Evolutionary conservation across 306 rosid genomes (phyloP).

Genomic region (Cucurbita moschata): DNA sequence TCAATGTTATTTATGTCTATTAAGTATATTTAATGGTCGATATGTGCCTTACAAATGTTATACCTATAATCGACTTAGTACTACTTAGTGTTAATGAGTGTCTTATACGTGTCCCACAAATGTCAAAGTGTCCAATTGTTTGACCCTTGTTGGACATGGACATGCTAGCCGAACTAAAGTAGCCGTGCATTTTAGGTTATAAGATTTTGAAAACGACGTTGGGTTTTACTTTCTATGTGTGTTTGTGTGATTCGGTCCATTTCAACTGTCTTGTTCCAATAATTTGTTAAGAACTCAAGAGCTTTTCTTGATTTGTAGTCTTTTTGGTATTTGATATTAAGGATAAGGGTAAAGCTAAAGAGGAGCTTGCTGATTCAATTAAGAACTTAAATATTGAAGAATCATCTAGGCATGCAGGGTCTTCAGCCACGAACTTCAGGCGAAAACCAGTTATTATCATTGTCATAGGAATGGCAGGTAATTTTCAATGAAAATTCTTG

Average conservation of each 20-base stretch:
- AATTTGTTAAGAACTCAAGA: background rate
- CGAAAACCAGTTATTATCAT: constrained; percentile 70
- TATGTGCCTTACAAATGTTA: too few relatives aligned
- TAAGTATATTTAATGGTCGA: too few relatives aligned
- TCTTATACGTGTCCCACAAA: too few relatives aligned
- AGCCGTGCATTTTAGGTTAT: background rate
- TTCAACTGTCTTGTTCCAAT: background rate
- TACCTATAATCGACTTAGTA: too few relatives aligned
- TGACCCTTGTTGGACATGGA: too few relatives aligned
- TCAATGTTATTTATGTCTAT: too few relatives aligned
- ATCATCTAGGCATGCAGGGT: constrained; percentile 33
- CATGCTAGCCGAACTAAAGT: too few relatives aligned
- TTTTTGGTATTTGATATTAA: constrained; percentile 13
- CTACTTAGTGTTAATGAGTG: too few relatives aligned
- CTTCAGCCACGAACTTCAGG: constrained; percentile 27
- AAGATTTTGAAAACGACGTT: background rate
- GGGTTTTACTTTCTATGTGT: background rate
- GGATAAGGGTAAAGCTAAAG: constrained; percentile 39
- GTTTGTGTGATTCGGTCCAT: background rate
- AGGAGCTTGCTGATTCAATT: constrained; percentile 42
- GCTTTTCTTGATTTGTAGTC: background rate
- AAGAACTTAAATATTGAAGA: constrained; percentile 53
- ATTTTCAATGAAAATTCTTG: background rate
- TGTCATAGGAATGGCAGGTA: constrained; percentile 93
- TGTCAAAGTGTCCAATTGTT: too few relatives aligned